Evolutionary conservation across 306 rosid genomes (phyloP).

Genomic region (Urtica urens): DNA sequence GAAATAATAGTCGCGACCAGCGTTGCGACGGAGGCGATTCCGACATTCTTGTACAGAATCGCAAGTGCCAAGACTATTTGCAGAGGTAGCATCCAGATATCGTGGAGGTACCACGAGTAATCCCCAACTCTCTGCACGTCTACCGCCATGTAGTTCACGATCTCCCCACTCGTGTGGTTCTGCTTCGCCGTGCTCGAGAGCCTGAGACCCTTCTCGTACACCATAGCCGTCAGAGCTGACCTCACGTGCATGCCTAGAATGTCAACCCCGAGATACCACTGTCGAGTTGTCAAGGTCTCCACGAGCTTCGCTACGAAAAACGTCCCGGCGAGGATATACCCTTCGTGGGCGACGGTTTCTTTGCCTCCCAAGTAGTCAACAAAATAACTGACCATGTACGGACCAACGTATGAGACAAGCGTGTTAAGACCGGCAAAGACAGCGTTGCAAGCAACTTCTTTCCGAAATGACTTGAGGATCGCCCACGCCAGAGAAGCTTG

Average conservation of each 20-base stretch:
- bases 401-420: slow-evolving; percentile 90
- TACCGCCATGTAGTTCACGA: slow-evolving; percentile 94
- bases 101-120: slow-evolving; percentile 96
- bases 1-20: slow-evolving; percentile 87
- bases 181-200: slow-evolving; percentile 88
- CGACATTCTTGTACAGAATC: slow-evolving; percentile 92
- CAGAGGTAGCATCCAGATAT: slow-evolving; percentile 96
- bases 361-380: slow-evolving; percentile 89
- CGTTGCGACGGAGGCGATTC: slow-evolving; percentile 85
- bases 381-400: slow-evolving; percentile 88
- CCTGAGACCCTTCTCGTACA: slow-evolving; percentile 78
- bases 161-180: slow-evolving; percentile 95
- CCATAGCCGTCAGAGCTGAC: slow-evolving; percentile 94
- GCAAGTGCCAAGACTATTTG: slow-evolving; percentile 91
- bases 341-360: slow-evolving; percentile 71
- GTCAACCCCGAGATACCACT: slow-evolving; percentile 98
- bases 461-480: slow-evolving; percentile 77
- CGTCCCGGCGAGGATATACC: slow-evolving; percentile 78
- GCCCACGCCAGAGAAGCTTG: slow-evolving; percentile 94
- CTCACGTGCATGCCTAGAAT: slow-evolving; percentile 97
- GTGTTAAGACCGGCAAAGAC: slow-evolving; percentile 90
- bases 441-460: slow-evolving; percentile 91
- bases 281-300: slow-evolving; percentile 86
- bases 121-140: slow-evolving; percentile 98
- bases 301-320: slow-evolving; percentile 84